Percentiles rank a stretch among this genome's conserved stretches.
phyloP scores from a whole-genome alignment of 2,329 filamentous ascomycete genomes.

The Penicillium decumbens region DNA sequence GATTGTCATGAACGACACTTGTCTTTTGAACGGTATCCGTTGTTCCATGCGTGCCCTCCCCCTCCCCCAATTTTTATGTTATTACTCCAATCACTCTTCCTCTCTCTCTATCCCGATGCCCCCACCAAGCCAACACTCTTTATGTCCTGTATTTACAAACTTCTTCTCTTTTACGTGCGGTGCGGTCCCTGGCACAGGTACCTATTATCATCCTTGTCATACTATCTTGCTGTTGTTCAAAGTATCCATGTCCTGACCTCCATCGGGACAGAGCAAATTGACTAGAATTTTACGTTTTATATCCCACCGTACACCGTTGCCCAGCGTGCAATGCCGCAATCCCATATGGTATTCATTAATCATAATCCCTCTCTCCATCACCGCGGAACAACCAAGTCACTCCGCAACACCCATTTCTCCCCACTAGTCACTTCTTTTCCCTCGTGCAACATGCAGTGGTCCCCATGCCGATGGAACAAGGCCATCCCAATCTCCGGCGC shows the following conservation, averaged over 20 bases:
- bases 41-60: background rate
- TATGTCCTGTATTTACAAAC: slow-evolving; percentile 25
- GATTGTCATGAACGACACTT: background rate
- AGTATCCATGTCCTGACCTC: background rate
- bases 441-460: slow-evolving; percentile 85
- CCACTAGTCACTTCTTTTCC: slow-evolving; percentile 71
- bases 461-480: slow-evolving; percentile 80
- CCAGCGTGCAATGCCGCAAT: background rate
- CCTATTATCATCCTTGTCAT: slow-evolving; percentile 22
- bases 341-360: background rate
- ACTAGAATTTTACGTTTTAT: slow-evolving; percentile 9
- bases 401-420: slow-evolving; percentile 88
- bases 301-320: background rate
- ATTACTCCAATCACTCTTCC: background rate
- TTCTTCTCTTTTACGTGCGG: slow-evolving; percentile 12
- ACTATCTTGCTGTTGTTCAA: slow-evolving; percentile 12
- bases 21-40: background rate
- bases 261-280: slow-evolving; percentile 13
- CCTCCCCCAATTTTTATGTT: background rate
- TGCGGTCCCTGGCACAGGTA: slow-evolving; percentile 12
- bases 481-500: slow-evolving; percentile 78
- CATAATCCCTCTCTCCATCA: slow-evolving; percentile 15
- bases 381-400: slow-evolving; percentile 58
- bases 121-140: slow-evolving; percentile 15
- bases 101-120: slow-evolving; percentile 2